Conservation (phyloP, 371 early-diverging fungal species). For the Actinomortierella wolfii region DNA sequence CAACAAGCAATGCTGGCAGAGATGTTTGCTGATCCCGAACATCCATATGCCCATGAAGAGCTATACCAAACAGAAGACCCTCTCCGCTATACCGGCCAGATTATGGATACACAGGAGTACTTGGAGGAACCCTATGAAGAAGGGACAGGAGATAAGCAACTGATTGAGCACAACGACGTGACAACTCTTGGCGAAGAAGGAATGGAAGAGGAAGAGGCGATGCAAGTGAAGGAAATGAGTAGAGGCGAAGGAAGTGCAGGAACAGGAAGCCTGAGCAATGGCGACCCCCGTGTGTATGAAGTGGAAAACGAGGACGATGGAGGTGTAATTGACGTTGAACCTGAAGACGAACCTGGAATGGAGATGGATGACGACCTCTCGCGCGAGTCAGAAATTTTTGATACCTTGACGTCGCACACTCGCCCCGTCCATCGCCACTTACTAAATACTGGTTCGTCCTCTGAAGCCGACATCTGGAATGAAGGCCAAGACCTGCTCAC, state of each 20-base stretch:
- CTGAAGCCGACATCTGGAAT: conserved; percentile 15
- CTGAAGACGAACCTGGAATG: background rate
- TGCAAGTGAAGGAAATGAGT: background rate
- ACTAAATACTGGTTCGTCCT: too few relatives aligned
- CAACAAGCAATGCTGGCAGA: background rate
- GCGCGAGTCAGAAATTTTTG: background rate
- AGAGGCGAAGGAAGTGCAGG: background rate
- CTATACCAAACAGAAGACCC: background rate
- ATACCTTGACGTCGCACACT: conserved; percentile 1
- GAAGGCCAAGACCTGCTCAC: conserved; percentile 11
- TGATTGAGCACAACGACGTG: background rate
- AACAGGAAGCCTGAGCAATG: conserved; percentile 1
- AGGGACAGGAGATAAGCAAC: background rate
- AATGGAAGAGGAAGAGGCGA: background rate
- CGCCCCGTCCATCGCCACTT: background rate
- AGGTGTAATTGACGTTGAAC: background rate
- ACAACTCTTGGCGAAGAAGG: background rate
- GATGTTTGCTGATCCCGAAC: background rate
- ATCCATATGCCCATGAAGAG: too few relatives aligned
- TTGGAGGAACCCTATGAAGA: background rate
- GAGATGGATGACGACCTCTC: background rate
- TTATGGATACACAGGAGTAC: too few relatives aligned
- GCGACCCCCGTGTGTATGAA: background rate
- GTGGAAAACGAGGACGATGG: background rate
- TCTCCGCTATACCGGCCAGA: too few relatives aligned